Conservation (phyloP, 2,329 filamentous ascomycete species). For the Lasiodiplodia hormozganensis region DNA sequence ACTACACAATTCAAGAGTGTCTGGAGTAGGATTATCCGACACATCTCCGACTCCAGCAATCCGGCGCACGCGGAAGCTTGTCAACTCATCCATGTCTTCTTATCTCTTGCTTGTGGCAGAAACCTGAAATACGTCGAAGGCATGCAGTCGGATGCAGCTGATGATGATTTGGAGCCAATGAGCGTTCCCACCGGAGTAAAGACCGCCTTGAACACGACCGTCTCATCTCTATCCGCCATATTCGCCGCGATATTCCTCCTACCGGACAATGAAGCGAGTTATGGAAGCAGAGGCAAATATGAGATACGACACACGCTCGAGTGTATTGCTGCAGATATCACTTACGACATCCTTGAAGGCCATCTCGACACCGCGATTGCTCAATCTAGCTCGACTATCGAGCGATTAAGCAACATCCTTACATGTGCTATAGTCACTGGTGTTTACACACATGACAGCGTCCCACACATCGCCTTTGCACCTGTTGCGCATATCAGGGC, state of each 20-base stretch:
- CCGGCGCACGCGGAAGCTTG: constrained; percentile 38
- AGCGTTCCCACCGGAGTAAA: constrained; percentile 40
- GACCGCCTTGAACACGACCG: constrained; percentile 36
- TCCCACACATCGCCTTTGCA: background rate
- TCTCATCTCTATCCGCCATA: constrained; percentile 13
- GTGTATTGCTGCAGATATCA: background rate
- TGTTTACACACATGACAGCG: background rate
- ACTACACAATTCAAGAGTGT: constrained; percentile 44
- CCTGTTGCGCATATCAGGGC: background rate
- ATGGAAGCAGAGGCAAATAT: constrained; percentile 37
- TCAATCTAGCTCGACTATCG: background rate
- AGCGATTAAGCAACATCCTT: constrained; percentile 18
- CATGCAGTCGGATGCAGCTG: constrained; percentile 7
- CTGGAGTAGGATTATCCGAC: constrained; percentile 44
- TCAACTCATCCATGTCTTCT: constrained; percentile 41
- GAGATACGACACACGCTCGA: constrained; percentile 24
- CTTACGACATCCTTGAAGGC: background rate
- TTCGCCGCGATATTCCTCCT: constrained; percentile 30
- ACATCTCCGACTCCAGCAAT: constrained; percentile 40
- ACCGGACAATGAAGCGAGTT: constrained; percentile 35
- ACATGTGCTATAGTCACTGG: constrained; percentile 11
- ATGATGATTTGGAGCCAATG: constrained; percentile 38
- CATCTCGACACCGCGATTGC: background rate
- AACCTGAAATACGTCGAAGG: constrained; percentile 38
- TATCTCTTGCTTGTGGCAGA: constrained; percentile 38